Percentiles rank a stretch among this genome's conserved stretches.
Conservation (phyloP, 2,329 filamentous ascomycete genomes). For the Plectosphaerella cucumerina region DNA sequence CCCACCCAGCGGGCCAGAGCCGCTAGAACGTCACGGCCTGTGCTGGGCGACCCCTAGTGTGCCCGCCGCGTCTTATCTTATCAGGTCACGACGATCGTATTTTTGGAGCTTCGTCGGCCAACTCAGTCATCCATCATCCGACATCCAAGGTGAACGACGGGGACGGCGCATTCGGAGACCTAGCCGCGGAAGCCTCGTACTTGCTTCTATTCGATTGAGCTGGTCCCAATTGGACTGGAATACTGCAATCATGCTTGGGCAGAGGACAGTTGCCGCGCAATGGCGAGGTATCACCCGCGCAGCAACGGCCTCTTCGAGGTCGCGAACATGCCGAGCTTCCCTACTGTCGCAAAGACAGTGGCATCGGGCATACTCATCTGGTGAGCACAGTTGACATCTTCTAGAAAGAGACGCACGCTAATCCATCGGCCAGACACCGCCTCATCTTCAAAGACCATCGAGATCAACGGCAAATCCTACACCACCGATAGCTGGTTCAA, state of each 20-base stretch:
- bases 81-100: no score
- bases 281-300: not conserved
- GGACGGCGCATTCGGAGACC: no score
- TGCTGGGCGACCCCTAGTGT: no score
- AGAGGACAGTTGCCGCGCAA: not conserved
- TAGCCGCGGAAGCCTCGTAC: no score
- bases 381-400: not conserved
- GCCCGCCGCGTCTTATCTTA: no score
- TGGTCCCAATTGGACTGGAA: no score
- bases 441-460: conserved; percentile 27
- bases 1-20: no score
- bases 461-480: conserved; percentile 61
- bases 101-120: no score
- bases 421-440: not conserved
- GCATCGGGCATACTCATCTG: not conserved
- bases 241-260: not conserved
- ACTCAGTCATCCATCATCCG: no score
- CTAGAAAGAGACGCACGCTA: not conserved
- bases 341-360: not conserved
- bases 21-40: no score
- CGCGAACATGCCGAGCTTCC: not conserved
- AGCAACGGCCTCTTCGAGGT: not conserved
- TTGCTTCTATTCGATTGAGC: no score
- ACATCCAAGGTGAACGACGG: no score
- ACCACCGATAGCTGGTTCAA: conserved; percentile 81